Evolutionary conservation across 2,329 filamentous ascomycete genomes (phyloP).

Genomic region (Aspergillus piperis): DNA sequence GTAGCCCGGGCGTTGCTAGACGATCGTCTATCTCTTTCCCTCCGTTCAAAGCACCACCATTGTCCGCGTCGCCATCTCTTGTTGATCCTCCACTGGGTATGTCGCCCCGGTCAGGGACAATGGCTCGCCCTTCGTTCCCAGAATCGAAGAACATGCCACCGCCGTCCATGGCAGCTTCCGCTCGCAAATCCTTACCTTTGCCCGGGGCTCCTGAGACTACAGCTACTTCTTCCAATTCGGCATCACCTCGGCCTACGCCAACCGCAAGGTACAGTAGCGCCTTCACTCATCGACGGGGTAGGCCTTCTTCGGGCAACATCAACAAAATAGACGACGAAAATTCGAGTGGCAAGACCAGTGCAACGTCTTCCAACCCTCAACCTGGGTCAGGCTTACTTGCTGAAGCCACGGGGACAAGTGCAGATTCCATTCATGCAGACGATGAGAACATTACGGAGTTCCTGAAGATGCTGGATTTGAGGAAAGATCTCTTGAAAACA

Average conservation of each 20-base stretch:
- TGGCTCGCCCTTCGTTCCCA: slow-evolving; percentile 43
- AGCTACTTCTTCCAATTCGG: slow-evolving; percentile 66
- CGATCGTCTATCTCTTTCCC: slow-evolving; percentile 87
- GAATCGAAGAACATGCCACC: slow-evolving; percentile 44
- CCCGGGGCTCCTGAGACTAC: slow-evolving; percentile 63
- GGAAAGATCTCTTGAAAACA: slow-evolving; percentile 76
- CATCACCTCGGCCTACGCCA: slow-evolving; percentile 76
- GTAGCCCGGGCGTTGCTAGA: slow-evolving; percentile 57
- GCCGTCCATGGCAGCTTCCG: slow-evolving; percentile 39
- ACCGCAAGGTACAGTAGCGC: slow-evolving; percentile 91
- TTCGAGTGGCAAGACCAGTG: slow-evolving; percentile 61
- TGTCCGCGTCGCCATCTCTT: slow-evolving; percentile 81
- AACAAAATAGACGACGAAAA: slow-evolving; percentile 57
- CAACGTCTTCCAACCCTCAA: slow-evolving; percentile 54
- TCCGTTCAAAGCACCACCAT: slow-evolving; percentile 91
- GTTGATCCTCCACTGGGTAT: slow-evolving; percentile 51
- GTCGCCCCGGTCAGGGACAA: slow-evolving; percentile 53
- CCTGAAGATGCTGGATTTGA: slow-evolving; percentile 81
- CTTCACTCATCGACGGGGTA: slow-evolving; percentile 80
- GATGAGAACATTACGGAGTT: slow-evolving; percentile 95
- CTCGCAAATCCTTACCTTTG: slow-evolving; percentile 44
- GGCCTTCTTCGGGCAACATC: slow-evolving; percentile 73
- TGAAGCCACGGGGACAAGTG: slow-evolving; percentile 65
- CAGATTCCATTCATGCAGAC: slow-evolving; percentile 71
- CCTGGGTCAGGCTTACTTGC: slow-evolving; percentile 79